phyloP scores from a whole-genome alignment of 495 filamentous ascomycete species.

The Annulohypoxylon bovei region DNA sequence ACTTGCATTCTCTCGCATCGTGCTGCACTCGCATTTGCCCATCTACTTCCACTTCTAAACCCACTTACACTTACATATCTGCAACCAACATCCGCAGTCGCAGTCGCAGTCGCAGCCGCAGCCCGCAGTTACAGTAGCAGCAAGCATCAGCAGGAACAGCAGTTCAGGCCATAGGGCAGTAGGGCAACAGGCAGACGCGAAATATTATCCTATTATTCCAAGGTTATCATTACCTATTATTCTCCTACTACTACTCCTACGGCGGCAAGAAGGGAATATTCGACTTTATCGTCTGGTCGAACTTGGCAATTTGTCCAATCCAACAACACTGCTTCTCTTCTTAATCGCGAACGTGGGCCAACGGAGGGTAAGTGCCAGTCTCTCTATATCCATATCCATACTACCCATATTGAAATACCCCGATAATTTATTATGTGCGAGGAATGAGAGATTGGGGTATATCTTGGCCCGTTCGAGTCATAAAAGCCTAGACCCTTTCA shows the following conservation, averaged over 20 bases:
- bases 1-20: constrained; percentile 36
- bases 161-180: constrained; percentile 1
- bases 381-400: neutral
- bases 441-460: constrained; percentile 23
- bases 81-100: constrained; percentile 15
- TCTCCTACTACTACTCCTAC: neutral
- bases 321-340: constrained; percentile 5
- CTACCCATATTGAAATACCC: constrained; percentile 33
- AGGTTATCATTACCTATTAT: neutral
- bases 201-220: constrained; percentile 11
- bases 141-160: constrained; percentile 16
- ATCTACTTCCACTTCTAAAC: constrained; percentile 20
- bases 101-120: constrained; percentile 21
- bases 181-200: constrained; percentile 20
- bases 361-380: constrained; percentile 36
- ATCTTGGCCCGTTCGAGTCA: constrained; percentile 14
- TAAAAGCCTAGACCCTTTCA: constrained; percentile 1
- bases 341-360: constrained; percentile 17
- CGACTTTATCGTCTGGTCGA: constrained; percentile 13
- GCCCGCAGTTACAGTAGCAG: neutral
- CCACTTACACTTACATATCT: constrained; percentile 9
- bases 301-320: constrained; percentile 31
- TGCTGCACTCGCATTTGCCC: constrained; percentile 14
- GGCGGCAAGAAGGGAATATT: constrained; percentile 4
- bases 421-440: constrained; percentile 37